These are phyloP conservation scores for Talaromyces sp. DNA, from an alignment of 2,329 filamentous ascomycete species.

Conservation along the genomic window DNA sequence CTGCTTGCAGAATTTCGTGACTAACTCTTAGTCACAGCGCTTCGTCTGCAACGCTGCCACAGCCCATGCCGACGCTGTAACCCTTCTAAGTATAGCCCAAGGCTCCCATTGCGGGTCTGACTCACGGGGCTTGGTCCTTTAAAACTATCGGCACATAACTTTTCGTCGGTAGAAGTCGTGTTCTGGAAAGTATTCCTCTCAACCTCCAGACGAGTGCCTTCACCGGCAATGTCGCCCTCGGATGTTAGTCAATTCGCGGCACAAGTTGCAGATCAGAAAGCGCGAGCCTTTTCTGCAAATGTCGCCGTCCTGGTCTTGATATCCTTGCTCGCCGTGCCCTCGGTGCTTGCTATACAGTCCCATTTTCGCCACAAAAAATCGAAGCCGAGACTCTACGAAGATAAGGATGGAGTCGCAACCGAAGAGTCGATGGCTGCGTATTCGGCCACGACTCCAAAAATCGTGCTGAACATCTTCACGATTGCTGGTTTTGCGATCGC, in stretches of 20 bases:
- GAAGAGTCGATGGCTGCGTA: constrained; percentile 61
- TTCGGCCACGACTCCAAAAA: constrained; percentile 59
- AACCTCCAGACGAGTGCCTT: not conserved
- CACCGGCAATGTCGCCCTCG: not conserved
- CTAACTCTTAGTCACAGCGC: not conserved
- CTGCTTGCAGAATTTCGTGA: not conserved
- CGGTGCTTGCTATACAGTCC: constrained; percentile 23
- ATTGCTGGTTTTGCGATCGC: constrained; percentile 55
- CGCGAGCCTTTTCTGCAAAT: constrained; percentile 23
- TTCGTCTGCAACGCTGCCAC: not conserved
- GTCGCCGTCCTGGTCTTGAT: constrained; percentile 27
- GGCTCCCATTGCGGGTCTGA: constrained; percentile 1
- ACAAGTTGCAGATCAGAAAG: not conserved
- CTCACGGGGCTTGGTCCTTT: not conserved
- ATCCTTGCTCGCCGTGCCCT: constrained; percentile 26
- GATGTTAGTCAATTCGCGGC: not conserved
- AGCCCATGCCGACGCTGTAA: too few species aligned
- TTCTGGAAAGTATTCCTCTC: not conserved
- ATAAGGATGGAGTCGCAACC: constrained; percentile 67
- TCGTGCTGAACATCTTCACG: constrained; percentile 54
- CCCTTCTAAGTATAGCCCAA: too few species aligned
- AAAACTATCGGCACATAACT: not conserved
- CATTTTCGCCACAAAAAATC: constrained; percentile 21
- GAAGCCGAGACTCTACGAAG: constrained; percentile 54
- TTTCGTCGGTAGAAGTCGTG: not conserved